Conservation (phyloP, 345 rosid genomes). For the Limnanthes douglasii region DNA sequence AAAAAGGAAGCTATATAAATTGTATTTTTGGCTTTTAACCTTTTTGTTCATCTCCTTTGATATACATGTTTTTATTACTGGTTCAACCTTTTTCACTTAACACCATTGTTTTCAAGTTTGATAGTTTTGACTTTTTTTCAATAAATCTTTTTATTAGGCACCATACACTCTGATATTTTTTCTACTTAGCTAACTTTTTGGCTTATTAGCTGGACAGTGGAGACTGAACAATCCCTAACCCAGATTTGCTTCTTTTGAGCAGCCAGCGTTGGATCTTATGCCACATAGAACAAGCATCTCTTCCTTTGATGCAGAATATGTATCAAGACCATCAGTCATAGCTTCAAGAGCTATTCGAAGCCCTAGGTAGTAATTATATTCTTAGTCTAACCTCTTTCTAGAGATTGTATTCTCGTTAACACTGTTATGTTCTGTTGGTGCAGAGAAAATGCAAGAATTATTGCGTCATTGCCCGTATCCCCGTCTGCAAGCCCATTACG, state of each 20-base stretch:
- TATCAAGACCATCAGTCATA: conserved; percentile 18
- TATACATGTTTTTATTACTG: too few relatives aligned
- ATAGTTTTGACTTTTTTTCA: conserved; percentile 5
- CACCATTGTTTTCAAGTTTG: too few relatives aligned
- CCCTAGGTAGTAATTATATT: conserved; percentile 31
- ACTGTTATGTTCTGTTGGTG: conserved; percentile 10
- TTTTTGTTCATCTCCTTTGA: too few relatives aligned
- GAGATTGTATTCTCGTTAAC: conserved; percentile 1
- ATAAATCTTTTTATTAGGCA: conserved; percentile 1
- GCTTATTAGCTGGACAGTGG: too few relatives aligned
- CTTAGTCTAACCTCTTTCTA: conserved; percentile 1
- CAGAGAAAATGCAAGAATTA: conserved; percentile 63
- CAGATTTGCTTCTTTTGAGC: conserved; percentile 13
- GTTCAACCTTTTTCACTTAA: too few relatives aligned
- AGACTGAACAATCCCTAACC: conserved; percentile 1
- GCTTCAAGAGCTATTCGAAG: conserved; percentile 27
- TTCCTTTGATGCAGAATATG: conserved; percentile 30
- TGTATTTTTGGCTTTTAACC: too few relatives aligned
- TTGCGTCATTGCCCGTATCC: conserved; percentile 77
- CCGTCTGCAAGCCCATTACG: conserved; percentile 88
- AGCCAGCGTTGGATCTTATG: conserved; percentile 59
- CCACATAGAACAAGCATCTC: conserved; percentile 27
- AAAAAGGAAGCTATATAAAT: too few relatives aligned
- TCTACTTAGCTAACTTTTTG: too few relatives aligned
- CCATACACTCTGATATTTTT: too few relatives aligned